Evolutionary conservation across 441 rosid species (phyloP), one percentile per base, ranked within the genome.

Genomic region (Iberis amara): DNA sequence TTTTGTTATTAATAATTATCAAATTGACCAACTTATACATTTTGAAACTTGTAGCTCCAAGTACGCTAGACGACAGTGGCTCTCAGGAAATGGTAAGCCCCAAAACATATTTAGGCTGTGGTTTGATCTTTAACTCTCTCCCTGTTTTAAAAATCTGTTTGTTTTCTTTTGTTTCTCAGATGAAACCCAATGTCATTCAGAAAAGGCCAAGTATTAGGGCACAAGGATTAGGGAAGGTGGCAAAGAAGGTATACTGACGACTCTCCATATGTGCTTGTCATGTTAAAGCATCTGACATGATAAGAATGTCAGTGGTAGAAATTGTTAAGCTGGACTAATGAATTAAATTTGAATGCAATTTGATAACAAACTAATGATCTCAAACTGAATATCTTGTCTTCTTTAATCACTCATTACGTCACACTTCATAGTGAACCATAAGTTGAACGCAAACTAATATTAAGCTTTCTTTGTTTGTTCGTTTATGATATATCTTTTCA

Each of bases 81-180:
- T 68, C 81, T 60, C 65, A 50, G 47, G 68, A 76, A 59, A 83
- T 75, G 79, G 99, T 86, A 62, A 48, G 68, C 55, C 63, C 36
- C 57, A 36, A 8, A 59, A 35, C 24, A 47, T 40, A 14, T 57
- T 24, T 53, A 52, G 45, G 30, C 41, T 37, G 18, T 51, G 38
- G 41, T 39, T 47, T 59, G 30, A 47, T 47, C 24, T 42, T 36
- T 37, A 12, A 40, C 41, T 46, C 43, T n/a, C 48, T 54, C 37
- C 5, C 32, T 18, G 21, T 18, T 18, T n/a, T 18, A 18, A 18
- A 18, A 1, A 18, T 18, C 2, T 18, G 21, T 18, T 18, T 18
- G 21, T 18, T 18, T 18, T 18, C 3, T 18, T 18, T 18, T 18
- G 1, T 21, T 7, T 36, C 57, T 30, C 57, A 84, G 96, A 49